Evolutionary conservation across 306 rosid species (phyloP), one percentile per base, ranked within the genome.

Genomic region (Sesbania bispinosa): DNA sequence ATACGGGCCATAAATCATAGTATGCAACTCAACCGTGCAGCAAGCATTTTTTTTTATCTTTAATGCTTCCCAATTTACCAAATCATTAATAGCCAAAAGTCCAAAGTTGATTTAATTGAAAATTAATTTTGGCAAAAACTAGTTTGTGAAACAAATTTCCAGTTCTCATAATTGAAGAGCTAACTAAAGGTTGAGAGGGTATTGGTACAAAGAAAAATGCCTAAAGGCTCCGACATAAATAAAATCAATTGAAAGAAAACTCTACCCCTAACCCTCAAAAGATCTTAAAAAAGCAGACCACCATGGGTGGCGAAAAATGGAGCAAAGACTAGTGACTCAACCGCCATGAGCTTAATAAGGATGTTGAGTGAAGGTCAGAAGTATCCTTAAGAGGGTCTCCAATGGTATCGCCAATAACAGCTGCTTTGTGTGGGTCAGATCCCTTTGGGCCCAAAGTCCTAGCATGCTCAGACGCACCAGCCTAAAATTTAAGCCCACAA

Each of bases 361-460:
- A 88, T 85, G 85, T 88, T 88, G 42, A 88, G 94, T 13, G 94
- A 88, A 18, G 90, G 94, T 90, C 93, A 0, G 93, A 88, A 23
- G 93, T 88, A 63, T 88, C 93, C 82, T 85, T 88, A 5, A 85
- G 88, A 2, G 88, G 90, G 76, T 88, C 94, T 54, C 94, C 90
- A 35, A 88, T 88, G 81, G 90, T 88, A 76, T 88, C 94, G 1
- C 94, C 94, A 10, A 88, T 88, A 32, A 88, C 94, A 45, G 90
- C 88, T 36, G 88, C 94, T 79, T 88, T 85, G 85, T 85, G 90
- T 18, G 93, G 87, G 1, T 83, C 93, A 1, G 90, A 88, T 2
- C 88, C 93, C 65, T 88, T 88, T 0, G 93, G 93, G 4, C 93
- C 93, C 30, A 88, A 81, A 45, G 67, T 79, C 79, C 88, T 83